Evolutionary conservation across 345 rosid genomes (phyloP).

Genomic region (Ricinus communis): DNA sequence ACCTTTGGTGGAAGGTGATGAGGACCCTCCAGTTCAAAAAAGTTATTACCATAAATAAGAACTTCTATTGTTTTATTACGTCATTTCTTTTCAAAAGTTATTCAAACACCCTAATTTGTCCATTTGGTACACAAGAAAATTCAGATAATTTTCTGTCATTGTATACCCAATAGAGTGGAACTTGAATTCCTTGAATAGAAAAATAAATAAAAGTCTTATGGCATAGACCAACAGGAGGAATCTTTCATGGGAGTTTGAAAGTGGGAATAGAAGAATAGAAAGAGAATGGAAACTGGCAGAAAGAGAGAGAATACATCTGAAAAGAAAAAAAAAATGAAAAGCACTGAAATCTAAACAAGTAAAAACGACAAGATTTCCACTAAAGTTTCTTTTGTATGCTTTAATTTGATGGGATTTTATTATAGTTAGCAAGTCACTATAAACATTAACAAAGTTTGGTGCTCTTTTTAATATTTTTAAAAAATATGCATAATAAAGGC

Average conservation of each 20-base stretch:
- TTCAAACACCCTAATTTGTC: neutral
- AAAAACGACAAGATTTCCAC: slow-evolving; percentile 31
- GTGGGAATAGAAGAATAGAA: slow-evolving; percentile 42
- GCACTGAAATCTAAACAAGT: slow-evolving; percentile 47
- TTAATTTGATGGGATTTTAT: slow-evolving; percentile 5
- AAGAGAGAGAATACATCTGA: neutral
- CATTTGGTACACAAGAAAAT: slow-evolving; percentile 5
- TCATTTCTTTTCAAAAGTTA: too few relatives aligned
- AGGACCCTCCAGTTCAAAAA: neutral
- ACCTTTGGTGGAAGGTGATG: neutral
- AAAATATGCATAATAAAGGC: slow-evolving; percentile 22
- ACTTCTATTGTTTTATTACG: too few relatives aligned
- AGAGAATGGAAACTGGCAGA: slow-evolving; percentile 54
- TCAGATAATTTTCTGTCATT: slow-evolving; percentile 20
- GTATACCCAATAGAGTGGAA: neutral
- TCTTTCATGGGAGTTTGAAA: slow-evolving; percentile 48
- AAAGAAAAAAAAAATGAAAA: slow-evolving; percentile 4
- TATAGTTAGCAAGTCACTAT: slow-evolving; percentile 29
- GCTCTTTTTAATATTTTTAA: slow-evolving; percentile 23
- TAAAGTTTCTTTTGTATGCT: neutral
- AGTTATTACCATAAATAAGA: too few relatives aligned
- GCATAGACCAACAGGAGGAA: slow-evolving; percentile 28
- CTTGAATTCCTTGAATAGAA: neutral
- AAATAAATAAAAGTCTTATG: neutral
- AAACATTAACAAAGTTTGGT: slow-evolving; percentile 35